Base-by-base conservation (phyloP, 108 stramenopile species). In the Ochromonas danica region DNA sequence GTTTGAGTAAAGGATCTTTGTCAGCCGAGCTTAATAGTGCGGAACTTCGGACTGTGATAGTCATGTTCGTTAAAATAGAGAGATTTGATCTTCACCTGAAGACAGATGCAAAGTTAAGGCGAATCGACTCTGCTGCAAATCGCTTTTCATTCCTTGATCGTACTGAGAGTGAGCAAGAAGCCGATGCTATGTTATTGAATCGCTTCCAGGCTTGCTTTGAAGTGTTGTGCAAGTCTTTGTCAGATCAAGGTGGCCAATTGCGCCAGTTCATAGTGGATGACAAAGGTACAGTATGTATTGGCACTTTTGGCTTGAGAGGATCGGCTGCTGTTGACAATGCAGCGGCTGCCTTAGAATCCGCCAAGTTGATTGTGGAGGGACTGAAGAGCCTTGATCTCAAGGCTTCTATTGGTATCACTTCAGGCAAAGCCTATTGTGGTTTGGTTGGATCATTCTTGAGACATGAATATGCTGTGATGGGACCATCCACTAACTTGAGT, bases 191-290 rank as follows among this genome's bases (percentile, higher is more conserved):
- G 10, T 35, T 67, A 35, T 36, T 67, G 63, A 3, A 35, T 6
- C 17, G 31, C 3, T 36, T 67, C 10, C 63, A 67, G 31, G 10
- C 3, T 10, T 67, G 63, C 31, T 14, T 67, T 3, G 63, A 67
- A 36, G 31, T 67, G 10, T 85, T 86, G 42, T 87, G 87, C 62
- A 62, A 72, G 28, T 62, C 87, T 1, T 83, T 88, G 3, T 88
- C 88, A 85, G 77, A 82, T 45, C 88, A 89, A 6, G 63, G 63
- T 6, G 63, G 63, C 31, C 63, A 67, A 36, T 25, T 90, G 30
- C 86, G 88, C 79, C 87, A 90, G 82, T 90, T 90, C 60, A 83
- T 90, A 41, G 83, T 89, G 39, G 89, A 90, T 63, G 89, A 90
- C 86, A 90, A 90, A 85, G 89, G 89, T 25, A 79, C 79, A 33